Base-by-base conservation (phyloP, 2,329 filamentous ascomycete species). In the Xylaria digitata region DNA sequence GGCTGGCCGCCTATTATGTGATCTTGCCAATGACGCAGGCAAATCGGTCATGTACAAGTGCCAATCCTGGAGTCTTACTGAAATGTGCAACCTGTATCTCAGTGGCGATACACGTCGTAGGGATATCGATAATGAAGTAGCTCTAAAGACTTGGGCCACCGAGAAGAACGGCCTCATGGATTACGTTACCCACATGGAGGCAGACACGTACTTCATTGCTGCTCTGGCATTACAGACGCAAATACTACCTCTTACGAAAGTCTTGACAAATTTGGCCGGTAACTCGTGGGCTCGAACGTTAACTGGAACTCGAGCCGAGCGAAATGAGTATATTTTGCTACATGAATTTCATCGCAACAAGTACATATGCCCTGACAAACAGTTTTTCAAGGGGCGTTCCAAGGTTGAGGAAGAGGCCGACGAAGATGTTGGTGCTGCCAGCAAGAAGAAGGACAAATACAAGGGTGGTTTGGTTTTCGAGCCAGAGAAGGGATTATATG, bases 391-490 rank as follows among this genome's bases (percentile, higher is more conserved):
- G 72, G 89, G 89, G 15, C 92, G 92, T 66, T 86, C 88, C 55
- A 92, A 91, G 74, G 81, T 82, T 17, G 91, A 93, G 62, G 92
- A 94, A 59, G 91, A 93, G 67, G 84, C 85, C 57, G 82, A 84
- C 21, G 90, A 91, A 7, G 91, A 92, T 54, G 92, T 90, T 23
- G 85, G 79, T 15, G 88, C 85, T 8, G 92, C 93, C 70, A 88
- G 87, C 66, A 99, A 97, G 82, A 99, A 98, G 85, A 99, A 97
- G 80, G 96, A 99, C 82, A 99, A 98, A 80, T 99, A 92, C 84
- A 98, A 99, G 83, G 96, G 96, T 77, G 96, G 96, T 85, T 89
- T 99, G 37, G 96, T 99, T 64, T 98, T 99, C 74, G 96, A 99
- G 79, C 96, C 96, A 4, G 94, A 98, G 78, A 97, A 95, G 80